Base-by-base conservation (phyloP, 352 stramenopile genomes). In the Phytophthora colocasiae region DNA sequence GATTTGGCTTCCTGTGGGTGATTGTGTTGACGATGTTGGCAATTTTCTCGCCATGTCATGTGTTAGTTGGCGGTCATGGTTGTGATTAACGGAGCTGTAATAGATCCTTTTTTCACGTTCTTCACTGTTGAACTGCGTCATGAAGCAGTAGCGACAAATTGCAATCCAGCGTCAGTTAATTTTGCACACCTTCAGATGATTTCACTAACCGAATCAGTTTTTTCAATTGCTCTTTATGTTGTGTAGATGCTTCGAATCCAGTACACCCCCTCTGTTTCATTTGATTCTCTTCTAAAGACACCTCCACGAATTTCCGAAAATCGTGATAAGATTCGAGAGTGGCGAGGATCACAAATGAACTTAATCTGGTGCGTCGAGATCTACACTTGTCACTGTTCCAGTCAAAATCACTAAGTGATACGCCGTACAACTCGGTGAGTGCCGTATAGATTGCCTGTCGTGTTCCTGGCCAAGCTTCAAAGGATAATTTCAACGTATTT, bases 1-100 rank as follows among this genome's bases (percentile, higher is more conserved):
- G 60, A 8, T 69, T 81, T 17, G 87, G 80, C 15, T 88, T 92
- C 38, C 43, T 87, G 17, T 95, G 85, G 87, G 82, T 92, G 22
- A 63, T 77, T 1, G 58, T 74, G 22, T 56, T 92, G 15, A 95
- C 81, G 65, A 43, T 93, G 22, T 47, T 95, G 8, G 87, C 87
- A 3, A 79, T 95, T n/a, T 56, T 81, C 2, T 56, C 70, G 32
- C 87, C 87, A 0, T 95, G 87, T 41, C 77, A 83, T 52, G 63
- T 77, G 4, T 61, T 95, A 5, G 87, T 93, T 0, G 87, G 87
- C 17, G 87, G 87, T 15, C 58, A 66, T 11, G 85, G 87, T 1
- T 95, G 87, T 31, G 72, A 19, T 0, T 54, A 52, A 19, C 45
- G 12, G 27, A 10, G n/a, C n/a, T 40, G 40, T 29, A 53, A 41